Evolutionary conservation across 2,329 filamentous ascomycete species (phyloP).

Genomic region (Aspergillus alliaceus): DNA sequence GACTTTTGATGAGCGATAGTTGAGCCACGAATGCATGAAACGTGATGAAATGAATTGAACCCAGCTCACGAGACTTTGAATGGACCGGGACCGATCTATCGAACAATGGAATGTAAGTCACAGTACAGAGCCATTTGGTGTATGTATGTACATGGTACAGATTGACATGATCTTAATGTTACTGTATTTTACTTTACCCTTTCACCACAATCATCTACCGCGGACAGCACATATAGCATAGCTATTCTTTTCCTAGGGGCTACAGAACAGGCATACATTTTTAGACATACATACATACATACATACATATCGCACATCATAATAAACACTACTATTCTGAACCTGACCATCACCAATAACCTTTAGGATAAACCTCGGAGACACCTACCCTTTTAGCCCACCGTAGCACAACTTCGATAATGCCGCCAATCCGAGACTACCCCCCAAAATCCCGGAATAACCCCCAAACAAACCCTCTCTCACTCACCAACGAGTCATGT

Average conservation of each 20-base stretch:
- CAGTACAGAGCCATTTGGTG: not conserved
- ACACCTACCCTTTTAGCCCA: not conserved
- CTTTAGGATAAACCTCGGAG: not conserved
- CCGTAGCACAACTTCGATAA: too few species aligned
- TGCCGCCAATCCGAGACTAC: too few species aligned
- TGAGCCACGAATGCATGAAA: slow-evolving; percentile 3
- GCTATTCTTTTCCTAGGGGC: too few species aligned
- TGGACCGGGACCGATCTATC: not conserved
- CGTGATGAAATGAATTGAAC: not conserved
- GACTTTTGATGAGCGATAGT: slow-evolving; percentile 5
- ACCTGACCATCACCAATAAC: not conserved
- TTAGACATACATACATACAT: too few species aligned
- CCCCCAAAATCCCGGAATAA: too few species aligned
- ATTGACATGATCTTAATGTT: slow-evolving; percentile 1
- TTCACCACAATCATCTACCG: not conserved
- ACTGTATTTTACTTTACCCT: not conserved
- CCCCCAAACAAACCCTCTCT: too few species aligned
- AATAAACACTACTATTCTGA: too few species aligned
- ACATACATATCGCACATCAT: not conserved
- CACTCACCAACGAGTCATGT: too few species aligned
- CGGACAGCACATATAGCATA: too few species aligned
- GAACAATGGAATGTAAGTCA: not conserved
- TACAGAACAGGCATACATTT: too few species aligned
- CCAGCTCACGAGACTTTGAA: not conserved
- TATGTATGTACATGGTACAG: slow-evolving; percentile 7